A percentile compares a stretch with the other conserved stretches of the same genome.
These are phyloP conservation scores for Didymellaceae sp. DNA, from an alignment of 2,329 filamentous ascomycete genomes.

Conservation along the genomic window DNA sequence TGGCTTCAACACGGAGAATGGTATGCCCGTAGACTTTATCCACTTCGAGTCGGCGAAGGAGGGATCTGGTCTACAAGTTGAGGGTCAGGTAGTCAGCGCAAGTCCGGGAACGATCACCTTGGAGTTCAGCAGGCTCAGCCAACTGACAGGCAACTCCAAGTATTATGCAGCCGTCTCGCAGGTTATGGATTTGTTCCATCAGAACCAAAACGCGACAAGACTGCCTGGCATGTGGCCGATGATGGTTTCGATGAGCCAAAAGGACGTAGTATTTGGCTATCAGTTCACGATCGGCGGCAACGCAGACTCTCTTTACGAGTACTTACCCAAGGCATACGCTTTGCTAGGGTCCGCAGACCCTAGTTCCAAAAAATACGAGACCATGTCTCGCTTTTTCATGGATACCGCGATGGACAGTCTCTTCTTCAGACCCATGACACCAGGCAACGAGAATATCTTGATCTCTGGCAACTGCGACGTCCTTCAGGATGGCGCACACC, in stretches of 20 bases:
- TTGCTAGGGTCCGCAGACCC: slow-evolving; percentile 53
- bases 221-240: slow-evolving; percentile 84
- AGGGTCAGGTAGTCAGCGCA: slow-evolving; percentile 39
- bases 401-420: slow-evolving; percentile 52
- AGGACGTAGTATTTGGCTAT: slow-evolving; percentile 38
- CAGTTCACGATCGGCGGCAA: slow-evolving; percentile 45
- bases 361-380: slow-evolving; percentile 54
- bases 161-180: slow-evolving; percentile 91
- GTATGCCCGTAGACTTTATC: slow-evolving; percentile 75
- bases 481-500: slow-evolving; percentile 25
- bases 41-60: slow-evolving; percentile 45
- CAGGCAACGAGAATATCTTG: slow-evolving; percentile 54
- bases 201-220: slow-evolving; percentile 72
- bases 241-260: slow-evolving; percentile 54
- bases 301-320: slow-evolving; percentile 46
- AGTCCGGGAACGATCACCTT: slow-evolving; percentile 73
- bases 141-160: slow-evolving; percentile 78
- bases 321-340: slow-evolving; percentile 56
- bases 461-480: slow-evolving; percentile 54
- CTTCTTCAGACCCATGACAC: slow-evolving; percentile 58
- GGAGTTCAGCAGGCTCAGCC: slow-evolving; percentile 88
- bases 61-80: slow-evolving; percentile 66
- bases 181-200: slow-evolving; percentile 79
- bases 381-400: slow-evolving; percentile 61
- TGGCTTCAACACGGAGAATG: slow-evolving; percentile 87